Evolutionary conservation across 306 rosid genomes (phyloP).

Genomic region (Vigna trinervia): DNA sequence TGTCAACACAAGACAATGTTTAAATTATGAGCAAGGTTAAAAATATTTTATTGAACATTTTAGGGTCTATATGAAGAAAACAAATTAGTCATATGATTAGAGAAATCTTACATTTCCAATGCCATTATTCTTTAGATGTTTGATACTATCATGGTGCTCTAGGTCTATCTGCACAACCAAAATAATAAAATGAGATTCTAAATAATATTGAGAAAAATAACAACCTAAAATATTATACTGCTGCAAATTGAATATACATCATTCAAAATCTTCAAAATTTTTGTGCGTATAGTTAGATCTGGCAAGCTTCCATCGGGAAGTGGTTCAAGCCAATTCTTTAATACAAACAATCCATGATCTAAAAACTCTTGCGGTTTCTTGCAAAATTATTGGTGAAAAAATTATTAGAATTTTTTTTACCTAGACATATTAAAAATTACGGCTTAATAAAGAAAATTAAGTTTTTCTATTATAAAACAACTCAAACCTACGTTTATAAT

Average conservation of each 20-base stretch:
- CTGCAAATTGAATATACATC: no score
- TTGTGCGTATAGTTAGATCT: slow-evolving; percentile 81
- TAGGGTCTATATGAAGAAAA: no score
- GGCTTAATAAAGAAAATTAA: no score
- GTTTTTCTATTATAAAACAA: no score
- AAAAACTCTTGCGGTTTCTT: slow-evolving; percentile 70
- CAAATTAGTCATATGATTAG: no score
- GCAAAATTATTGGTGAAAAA: background rate
- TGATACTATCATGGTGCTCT: slow-evolving; percentile 74
- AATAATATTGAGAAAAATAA: slow-evolving; percentile 19
- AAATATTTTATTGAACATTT: no score
- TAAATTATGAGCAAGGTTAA: no score
- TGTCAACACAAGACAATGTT: no score
- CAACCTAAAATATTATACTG: background rate
- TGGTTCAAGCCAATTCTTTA: slow-evolving; percentile 87
- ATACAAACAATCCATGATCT: slow-evolving; percentile 87
- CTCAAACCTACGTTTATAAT: no score
- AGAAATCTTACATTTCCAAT: no score
- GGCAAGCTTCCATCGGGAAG: slow-evolving; percentile 35
- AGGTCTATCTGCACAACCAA: slow-evolving; percentile 77
- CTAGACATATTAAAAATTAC: no score
- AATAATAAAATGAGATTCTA: slow-evolving; percentile 40
- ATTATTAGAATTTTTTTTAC: background rate
- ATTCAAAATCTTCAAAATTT: slow-evolving; percentile 78
- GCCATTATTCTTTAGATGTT: slow-evolving; percentile 67